phyloP scores from a whole-genome alignment of 768 basidiomycete genomes.

The Holtermannia corniformis region DNA sequence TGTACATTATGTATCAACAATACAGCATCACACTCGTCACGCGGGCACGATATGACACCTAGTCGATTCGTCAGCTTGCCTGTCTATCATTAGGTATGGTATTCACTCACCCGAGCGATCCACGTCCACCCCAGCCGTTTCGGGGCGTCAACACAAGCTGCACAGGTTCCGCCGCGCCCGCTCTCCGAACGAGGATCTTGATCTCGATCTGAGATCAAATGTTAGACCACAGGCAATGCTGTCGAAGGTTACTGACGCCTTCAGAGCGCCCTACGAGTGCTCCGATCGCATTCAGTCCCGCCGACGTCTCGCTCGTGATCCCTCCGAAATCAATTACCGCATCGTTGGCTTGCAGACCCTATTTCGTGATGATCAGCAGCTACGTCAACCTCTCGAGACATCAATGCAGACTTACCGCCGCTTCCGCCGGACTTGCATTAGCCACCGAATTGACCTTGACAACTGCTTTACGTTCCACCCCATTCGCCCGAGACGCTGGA shows the following conservation, averaged over 20 bases:
- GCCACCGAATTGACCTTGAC: constrained; percentile 75
- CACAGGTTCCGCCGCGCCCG: constrained; percentile 41
- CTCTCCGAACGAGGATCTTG: constrained; percentile 52
- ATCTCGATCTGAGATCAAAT: constrained; percentile 51
- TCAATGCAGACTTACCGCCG: constrained; percentile 67
- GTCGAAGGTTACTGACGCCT: constrained; percentile 54
- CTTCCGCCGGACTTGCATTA: constrained; percentile 67
- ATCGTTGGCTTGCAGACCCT: constrained; percentile 18
- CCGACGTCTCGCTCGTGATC: constrained; percentile 61
- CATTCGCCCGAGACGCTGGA: constrained; percentile 1
- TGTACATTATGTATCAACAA: neutral
- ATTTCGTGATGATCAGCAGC: constrained; percentile 1
- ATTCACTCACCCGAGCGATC: constrained; percentile 60
- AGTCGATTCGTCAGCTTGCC: neutral
- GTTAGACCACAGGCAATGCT: neutral
- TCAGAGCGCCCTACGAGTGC: constrained; percentile 66
- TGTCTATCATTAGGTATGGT: no score
- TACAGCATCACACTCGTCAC: neutral
- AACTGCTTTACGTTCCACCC: constrained; percentile 48
- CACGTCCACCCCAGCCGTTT: constrained; percentile 77
- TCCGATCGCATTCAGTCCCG: constrained; percentile 58
- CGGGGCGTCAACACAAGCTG: constrained; percentile 56
- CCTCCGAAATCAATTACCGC: constrained; percentile 39
- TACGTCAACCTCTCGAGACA: no score
- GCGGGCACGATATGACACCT: neutral